phyloP scores from a whole-genome alignment of 176 grass and related monocot species.

The Oryza meridionalis region DNA sequence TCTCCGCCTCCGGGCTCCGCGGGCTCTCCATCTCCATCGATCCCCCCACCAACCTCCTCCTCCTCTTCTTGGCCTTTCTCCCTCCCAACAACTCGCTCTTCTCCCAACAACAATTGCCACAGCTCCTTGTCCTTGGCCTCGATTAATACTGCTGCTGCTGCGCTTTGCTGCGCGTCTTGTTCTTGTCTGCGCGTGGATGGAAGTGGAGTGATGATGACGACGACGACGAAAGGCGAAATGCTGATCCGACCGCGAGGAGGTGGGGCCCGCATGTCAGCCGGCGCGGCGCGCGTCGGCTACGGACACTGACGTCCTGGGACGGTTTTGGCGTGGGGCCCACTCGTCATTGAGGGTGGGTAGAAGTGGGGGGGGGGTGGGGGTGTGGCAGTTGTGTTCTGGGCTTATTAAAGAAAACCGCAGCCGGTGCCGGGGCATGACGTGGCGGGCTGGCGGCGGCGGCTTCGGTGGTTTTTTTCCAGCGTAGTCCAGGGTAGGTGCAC shows the following conservation, averaged over 20 bases:
- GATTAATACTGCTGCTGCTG: background rate
- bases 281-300: accelerated
- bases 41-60: background rate
- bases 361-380: accelerated
- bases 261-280: background rate
- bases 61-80: background rate
- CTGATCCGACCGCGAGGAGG: background rate
- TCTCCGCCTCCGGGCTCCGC: slow-evolving; percentile 88
- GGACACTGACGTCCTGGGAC: background rate
- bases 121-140: background rate
- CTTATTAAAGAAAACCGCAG: slow-evolving; percentile 18
- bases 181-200: slow-evolving; percentile 20
- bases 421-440: background rate
- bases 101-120: background rate
- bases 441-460: background rate
- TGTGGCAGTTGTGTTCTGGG: background rate
- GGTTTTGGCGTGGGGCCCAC: background rate
- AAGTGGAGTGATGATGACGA: background rate
- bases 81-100: background rate
- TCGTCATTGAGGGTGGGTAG: background rate
- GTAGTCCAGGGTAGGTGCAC: background rate
- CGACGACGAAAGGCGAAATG: background rate
- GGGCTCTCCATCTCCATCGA: slow-evolving; percentile 61
- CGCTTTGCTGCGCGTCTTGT: background rate
- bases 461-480: slow-evolving; percentile 16